Base-by-base conservation (phyloP, 257 asterid genomes). In the Linderniella brevidens region DNA sequence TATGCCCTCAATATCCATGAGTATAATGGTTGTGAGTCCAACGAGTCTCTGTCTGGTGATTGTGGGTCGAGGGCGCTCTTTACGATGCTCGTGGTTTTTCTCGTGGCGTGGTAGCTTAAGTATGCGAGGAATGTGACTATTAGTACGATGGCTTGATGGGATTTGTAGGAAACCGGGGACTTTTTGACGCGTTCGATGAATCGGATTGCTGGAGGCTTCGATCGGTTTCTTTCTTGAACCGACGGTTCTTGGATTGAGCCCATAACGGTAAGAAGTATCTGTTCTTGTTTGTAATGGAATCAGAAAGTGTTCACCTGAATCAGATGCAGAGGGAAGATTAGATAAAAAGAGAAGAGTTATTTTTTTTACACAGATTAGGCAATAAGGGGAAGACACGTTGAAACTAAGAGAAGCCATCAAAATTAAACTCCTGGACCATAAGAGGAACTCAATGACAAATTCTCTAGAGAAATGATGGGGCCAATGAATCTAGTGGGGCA, bases 41-140 rank as follows among this genome's bases (percentile, higher is more conserved):
- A 59, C 50, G 64, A 61, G 45, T 58, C 64, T 5, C 57, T 46
- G 29, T 68, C 62, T 0, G 79, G 79, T 7, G 96, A 64, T 37
- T 76, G 78, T 4, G 99, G 99, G 62, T 90, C 99, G 29, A 90
- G 96, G 7, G 99, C 96, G 40, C 86, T 82, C 59, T 90, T 90
- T 6, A 90, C 82, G 13, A 90, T 78, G 67, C 99, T 85, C 12
- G 93, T 79, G 11, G 99, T 90, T 74, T 90, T 90, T 51, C 99
- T 61, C 4, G 96, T 75, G 11, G 96, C 96, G 17, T 90, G 99
- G 58, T 81, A 90, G 37, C 76, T 47, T 13, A 83, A 48, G 61
- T 90, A 90, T 11, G 96, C 93, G 3, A 82, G 71, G 67, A 90
- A 90, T 13, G 99, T 90, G 0, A 90, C 69, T 11, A 70, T 58